Evolutionary conservation across 306 rosid genomes (phyloP).

Genomic region (Calophaca sinica): DNA sequence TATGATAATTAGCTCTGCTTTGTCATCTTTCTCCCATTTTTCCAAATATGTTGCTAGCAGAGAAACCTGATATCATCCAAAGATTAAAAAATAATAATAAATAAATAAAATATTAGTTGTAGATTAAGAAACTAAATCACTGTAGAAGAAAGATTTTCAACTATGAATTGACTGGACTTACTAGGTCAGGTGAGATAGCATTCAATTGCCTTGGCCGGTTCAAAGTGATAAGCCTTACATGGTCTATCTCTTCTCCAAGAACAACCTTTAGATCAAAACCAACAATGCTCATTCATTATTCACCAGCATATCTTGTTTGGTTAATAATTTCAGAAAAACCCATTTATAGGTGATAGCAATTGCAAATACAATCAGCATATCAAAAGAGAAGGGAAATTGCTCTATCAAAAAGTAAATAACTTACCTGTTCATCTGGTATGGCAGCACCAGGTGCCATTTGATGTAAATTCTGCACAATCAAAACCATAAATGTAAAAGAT

Average conservation of each 20-base stretch:
- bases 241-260: constrained; percentile 76
- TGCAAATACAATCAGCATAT: too few species aligned
- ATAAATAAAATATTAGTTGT: neutral
- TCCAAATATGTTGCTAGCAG: constrained; percentile 78
- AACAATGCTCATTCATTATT: constrained; percentile 29
- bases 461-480: constrained; percentile 40
- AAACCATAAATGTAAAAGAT: neutral
- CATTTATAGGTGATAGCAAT: too few species aligned
- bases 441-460: constrained; percentile 61
- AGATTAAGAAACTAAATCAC: neutral
- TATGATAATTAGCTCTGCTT: constrained; percentile 74
- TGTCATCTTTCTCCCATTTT: constrained; percentile 86
- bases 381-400: neutral
- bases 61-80: constrained; percentile 66
- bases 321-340: too few species aligned
- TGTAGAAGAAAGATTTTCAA: neutral
- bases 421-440: constrained; percentile 61
- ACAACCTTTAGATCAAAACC: constrained; percentile 64
- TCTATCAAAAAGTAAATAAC: neutral
- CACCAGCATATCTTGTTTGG: neutral
- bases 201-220: constrained; percentile 84
- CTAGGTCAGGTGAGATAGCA: constrained; percentile 84
- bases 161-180: constrained; percentile 31
- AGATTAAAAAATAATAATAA: neutral
- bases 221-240: constrained; percentile 79